Evolutionary conservation across 352 stramenopile species (phyloP), one percentile per base, ranked within the genome.

Genomic region (Pythium myriotylum): DNA sequence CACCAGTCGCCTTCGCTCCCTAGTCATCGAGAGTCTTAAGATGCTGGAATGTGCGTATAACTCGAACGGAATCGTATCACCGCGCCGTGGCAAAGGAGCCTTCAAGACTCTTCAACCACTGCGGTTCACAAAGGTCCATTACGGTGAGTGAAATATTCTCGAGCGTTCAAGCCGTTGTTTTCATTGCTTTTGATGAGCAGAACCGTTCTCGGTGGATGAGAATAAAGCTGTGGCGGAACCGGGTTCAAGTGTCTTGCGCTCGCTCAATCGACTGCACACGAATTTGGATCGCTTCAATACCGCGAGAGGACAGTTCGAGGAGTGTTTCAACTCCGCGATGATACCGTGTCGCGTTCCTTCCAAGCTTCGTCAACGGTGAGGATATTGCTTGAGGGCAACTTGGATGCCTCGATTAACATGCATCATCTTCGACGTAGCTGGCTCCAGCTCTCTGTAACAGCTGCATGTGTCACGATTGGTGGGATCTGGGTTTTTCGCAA

Each of bases 401-500:
- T n/a, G n/a, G n/a, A n/a, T n/a, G n/a, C n/a, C n/a, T n/a, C n/a
- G n/a, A n/a, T n/a, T n/a, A n/a, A n/a, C n/a, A n/a, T n/a, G n/a
- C n/a, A n/a, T 20, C 20, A 43, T 48, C 1, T 40, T 20, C 4
- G 13, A 23, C 27, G 20, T 57, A 84, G 72, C 5, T 93, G 84
- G 84, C 68, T 91, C 0, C 84, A 91, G 35, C 59, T 90, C 13
- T 73, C 81, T 2, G 64, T 88, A 2, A 68, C 80, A 10, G 78
- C 67, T 12, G 72, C 86, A 17, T 88, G 80, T 22, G 66, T 89
- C 3, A 74, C 69, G 42, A 78, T 77, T 19, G 84, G 79, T 10
- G 74, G 70, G 10, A 59, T 88, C 8, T 93, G 81, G 81, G 69
- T 89, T 1, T 33, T 80, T 7, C 84, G 79, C 24, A 86, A 93